Percentiles rank a stretch among this genome's conserved stretches.
Conservation (phyloP, 2,329 filamentous ascomycete species). For the Paecilomyces sp. region DNA sequence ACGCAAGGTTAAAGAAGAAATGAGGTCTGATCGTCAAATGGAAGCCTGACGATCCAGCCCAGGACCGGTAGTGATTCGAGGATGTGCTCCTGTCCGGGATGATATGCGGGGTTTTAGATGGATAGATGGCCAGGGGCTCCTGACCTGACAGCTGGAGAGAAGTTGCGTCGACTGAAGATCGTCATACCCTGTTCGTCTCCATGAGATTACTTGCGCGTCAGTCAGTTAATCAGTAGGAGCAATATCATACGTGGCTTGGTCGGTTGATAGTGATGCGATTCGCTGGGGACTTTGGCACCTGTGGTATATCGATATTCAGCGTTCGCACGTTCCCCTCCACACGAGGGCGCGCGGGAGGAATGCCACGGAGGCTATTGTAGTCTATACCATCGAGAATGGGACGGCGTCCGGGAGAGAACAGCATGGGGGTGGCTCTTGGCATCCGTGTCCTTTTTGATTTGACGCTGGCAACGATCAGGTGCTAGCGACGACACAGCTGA, state of each 20-base stretch:
- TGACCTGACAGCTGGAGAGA: background rate
- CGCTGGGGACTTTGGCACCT: background rate
- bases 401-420: background rate
- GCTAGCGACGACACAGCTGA: background rate
- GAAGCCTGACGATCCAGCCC: background rate
- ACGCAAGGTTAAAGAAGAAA: background rate
- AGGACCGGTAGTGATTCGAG: background rate
- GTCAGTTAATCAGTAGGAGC: no score
- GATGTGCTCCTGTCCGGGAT: background rate
- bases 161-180: background rate
- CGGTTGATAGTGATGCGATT: background rate
- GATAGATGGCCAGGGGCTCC: constrained; percentile 3
- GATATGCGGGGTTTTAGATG: constrained; percentile 10
- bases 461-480: background rate
- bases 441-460: background rate
- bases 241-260: background rate
- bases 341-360: background rate
- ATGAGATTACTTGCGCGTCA: background rate
- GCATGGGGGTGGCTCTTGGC: background rate
- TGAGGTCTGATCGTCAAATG: background rate
- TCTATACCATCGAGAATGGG: background rate
- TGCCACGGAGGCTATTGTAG: background rate
- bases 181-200: no score
- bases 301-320: background rate
- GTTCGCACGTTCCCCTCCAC: background rate